Evolutionary conservation across 78 protist species (phyloP).

Genomic region (Blattamonas nauphoetae): DNA sequence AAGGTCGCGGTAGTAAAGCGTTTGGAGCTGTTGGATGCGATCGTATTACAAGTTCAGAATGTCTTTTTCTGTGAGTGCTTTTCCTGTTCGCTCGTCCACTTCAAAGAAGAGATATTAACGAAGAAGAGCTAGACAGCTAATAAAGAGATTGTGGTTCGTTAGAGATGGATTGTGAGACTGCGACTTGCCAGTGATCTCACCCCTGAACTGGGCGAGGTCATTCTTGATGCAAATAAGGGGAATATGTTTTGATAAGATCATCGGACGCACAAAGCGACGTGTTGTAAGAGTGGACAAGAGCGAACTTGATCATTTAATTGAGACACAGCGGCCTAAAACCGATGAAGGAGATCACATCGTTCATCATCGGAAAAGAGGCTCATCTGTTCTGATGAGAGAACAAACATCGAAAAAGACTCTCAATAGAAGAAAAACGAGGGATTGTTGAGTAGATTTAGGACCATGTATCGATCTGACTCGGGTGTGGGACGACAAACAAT

Average conservation of each 20-base stretch:
- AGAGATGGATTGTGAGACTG: neutral
- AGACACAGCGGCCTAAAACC: too few relatives aligned
- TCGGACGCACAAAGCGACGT: conserved; percentile 55
- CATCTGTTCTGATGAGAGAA: too few relatives aligned
- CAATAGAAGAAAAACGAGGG: too few relatives aligned
- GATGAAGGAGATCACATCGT: too few relatives aligned
- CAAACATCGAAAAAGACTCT: too few relatives aligned
- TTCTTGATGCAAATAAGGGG: conserved; percentile 12
- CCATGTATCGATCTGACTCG: too few relatives aligned
- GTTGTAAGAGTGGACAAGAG: conserved; percentile 73
- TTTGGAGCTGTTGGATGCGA: conserved; percentile 11
- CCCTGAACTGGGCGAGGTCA: neutral
- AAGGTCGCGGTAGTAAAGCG: too few relatives aligned
- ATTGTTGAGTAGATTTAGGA: too few relatives aligned
- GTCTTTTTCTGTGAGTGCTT: conserved; percentile 46
- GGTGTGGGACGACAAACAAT: too few relatives aligned
- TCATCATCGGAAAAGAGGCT: too few relatives aligned
- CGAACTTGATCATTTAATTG: conserved; percentile 53
- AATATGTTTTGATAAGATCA: conserved; percentile 49
- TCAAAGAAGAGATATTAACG: conserved; percentile 41
- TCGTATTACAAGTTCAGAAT: conserved; percentile 36
- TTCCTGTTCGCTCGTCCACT: conserved; percentile 67
- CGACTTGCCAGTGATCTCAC: too few relatives aligned
- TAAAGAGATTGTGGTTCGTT: conserved; percentile 13
- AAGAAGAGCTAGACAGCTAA: conserved; percentile 33